A percentile compares a stretch with the other conserved stretches of the same genome.
These are phyloP conservation scores for Entelexis sorbosivorans DNA, from an alignment of 1,139 yeast genomes.

Conservation along the genomic window DNA sequence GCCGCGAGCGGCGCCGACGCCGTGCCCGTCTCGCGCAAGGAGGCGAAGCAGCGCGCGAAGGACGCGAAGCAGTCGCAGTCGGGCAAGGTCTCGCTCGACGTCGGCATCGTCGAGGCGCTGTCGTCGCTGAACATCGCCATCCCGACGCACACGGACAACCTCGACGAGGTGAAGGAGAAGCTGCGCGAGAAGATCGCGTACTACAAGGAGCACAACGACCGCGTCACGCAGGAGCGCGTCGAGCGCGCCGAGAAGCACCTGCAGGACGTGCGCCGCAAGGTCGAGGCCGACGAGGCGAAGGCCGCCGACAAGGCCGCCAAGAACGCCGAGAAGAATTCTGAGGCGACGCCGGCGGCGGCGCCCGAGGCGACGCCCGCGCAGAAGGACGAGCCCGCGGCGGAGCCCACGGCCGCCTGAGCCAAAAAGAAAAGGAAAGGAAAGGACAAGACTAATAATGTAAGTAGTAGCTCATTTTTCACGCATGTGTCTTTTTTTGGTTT, in stretches of 20 bases:
- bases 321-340: not conserved
- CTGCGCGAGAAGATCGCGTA: conserved; percentile 66
- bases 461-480: not conserved
- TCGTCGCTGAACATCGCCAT: conserved; percentile 67
- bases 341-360: not conserved
- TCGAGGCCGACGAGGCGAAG: conserved; percentile 11
- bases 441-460: not conserved
- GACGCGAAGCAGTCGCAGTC: conserved; percentile 33
- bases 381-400: not conserved
- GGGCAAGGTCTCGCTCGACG: conserved; percentile 61
- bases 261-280: conserved; percentile 40
- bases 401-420: not conserved
- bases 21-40: conserved; percentile 45
- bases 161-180: conserved; percentile 51
- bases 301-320: conserved; percentile 6
- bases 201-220: conserved; percentile 65
- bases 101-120: conserved; percentile 67
- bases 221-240: conserved; percentile 65
- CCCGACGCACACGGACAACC: conserved; percentile 70
- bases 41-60: conserved; percentile 39
- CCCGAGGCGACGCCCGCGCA: not conserved
- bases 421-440: not conserved
- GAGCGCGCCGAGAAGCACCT: conserved; percentile 59
- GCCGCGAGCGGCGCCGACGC: conserved; percentile 7
- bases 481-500: too few relatives aligned